phyloP scores from a whole-genome alignment of 1,284 basidiomycete genomes.

The Puccinia novopanici region DNA sequence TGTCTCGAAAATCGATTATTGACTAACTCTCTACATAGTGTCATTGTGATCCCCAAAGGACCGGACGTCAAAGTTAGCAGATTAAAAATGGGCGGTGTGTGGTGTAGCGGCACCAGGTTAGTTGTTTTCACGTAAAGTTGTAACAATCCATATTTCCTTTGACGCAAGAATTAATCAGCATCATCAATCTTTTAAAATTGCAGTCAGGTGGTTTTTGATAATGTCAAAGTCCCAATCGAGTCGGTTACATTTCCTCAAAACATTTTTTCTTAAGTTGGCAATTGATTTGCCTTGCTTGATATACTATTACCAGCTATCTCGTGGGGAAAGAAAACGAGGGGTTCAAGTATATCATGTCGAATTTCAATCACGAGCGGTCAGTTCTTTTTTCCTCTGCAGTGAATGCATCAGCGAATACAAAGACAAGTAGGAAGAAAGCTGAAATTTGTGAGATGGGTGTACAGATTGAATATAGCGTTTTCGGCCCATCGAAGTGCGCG shows the following conservation, averaged over 20 bases:
- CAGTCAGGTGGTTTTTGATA: slow-evolving; percentile 41
- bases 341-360: slow-evolving; percentile 50
- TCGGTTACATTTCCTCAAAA: background rate
- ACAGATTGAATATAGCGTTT: slow-evolving; percentile 47
- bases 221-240: slow-evolving; percentile 47
- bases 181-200: background rate
- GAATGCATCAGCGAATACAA: background rate
- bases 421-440: background rate
- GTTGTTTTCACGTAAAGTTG: background rate
- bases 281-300: background rate
- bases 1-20: background rate
- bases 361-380: slow-evolving; percentile 48
- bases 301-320: slow-evolving; percentile 23
- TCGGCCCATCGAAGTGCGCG: slow-evolving; percentile 38
- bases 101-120: slow-evolving; percentile 43
- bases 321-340: slow-evolving; percentile 49
- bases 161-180: slow-evolving; percentile 10
- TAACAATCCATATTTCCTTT: background rate
- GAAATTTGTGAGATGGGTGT: background rate
- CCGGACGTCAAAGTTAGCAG: slow-evolving; percentile 30
- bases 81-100: slow-evolving; percentile 43
- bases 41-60: slow-evolving; percentile 29
- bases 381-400: background rate
- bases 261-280: background rate
- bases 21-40: slow-evolving; percentile 1